Evolutionary conservation across 805 yeast genomes (phyloP).

Genomic region (Torulaspora quercuum): DNA sequence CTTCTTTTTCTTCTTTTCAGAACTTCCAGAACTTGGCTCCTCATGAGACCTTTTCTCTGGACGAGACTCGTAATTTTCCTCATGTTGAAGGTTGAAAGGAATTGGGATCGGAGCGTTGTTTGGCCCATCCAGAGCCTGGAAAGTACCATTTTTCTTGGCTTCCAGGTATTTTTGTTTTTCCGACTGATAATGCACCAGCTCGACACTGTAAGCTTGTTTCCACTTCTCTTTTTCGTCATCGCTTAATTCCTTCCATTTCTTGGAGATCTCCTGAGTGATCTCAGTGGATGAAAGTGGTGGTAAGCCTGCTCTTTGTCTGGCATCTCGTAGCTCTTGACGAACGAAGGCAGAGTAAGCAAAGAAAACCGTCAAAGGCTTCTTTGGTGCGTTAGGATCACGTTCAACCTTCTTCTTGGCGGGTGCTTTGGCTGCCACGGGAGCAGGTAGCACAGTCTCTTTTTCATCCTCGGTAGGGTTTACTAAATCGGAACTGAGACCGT

Average conservation of each 20-base stretch:
- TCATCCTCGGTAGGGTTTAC: conserved; percentile 37
- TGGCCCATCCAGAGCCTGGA: conserved; percentile 29
- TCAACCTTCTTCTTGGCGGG: conserved; percentile 46
- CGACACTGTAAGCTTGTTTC: conserved; percentile 53
- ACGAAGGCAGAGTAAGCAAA: conserved; percentile 72
- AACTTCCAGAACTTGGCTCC: conserved; percentile 29
- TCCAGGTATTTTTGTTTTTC: conserved; percentile 47
- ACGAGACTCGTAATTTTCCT: conserved; percentile 19
- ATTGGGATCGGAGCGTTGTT: conserved; percentile 43
- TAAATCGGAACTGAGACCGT: conserved; percentile 30
- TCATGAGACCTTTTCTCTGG: conserved; percentile 39
- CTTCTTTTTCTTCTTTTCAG: conserved; percentile 46
- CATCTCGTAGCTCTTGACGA: conserved; percentile 67
- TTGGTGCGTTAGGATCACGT: conserved; percentile 92
- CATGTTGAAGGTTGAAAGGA: conserved; percentile 35
- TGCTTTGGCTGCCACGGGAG: conserved; percentile 25
- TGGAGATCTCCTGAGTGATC: conserved; percentile 73
- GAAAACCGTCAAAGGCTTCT: conserved; percentile 86
- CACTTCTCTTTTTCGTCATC: conserved; percentile 70
- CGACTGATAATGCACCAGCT: conserved; percentile 44
- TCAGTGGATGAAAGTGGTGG: conserved; percentile 70
- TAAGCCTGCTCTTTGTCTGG: conserved; percentile 55
- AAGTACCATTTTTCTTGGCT: conserved; percentile 42
- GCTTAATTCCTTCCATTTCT: conserved; percentile 70
- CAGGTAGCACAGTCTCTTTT: conserved; percentile 23